Base-by-base conservation (phyloP, 768 basidiomycete species). In the Leccinum sublutescens region DNA sequence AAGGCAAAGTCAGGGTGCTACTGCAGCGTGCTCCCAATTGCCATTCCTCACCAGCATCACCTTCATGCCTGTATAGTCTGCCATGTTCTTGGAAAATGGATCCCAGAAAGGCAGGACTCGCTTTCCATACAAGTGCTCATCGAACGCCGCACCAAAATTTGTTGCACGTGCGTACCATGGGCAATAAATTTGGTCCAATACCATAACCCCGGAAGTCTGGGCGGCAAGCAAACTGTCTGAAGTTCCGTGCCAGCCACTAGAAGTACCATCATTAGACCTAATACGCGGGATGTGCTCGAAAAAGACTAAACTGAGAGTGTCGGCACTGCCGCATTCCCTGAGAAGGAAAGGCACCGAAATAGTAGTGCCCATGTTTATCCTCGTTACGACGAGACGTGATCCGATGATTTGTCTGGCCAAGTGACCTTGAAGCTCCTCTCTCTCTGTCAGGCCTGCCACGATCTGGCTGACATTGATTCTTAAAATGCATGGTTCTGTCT, bases 201-300 rank as follows among this genome's bases (percentile, higher is more conserved):
- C 85, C 85, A 60, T 65, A 77, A 21, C 80, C 76, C 71, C 85
- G 85, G 65, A 78, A 76, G n/a, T 68, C 62, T 33, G 77, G 74
- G 49, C 79, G 75, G 70, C 82, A 87, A 17, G 85, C 81, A 66
- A 87, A 87, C 66, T 86, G 87, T 61, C 84, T 76, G 72, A 86
- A 85, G 55, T 57, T 52, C 27, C 25, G 53, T 54, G 56, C 33
- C 33, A 29, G 27, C 54, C 49, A 49, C 53, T 57, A 21, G 52
- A 12, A 29, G 54, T 58, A 29, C 3, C 54, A 57, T 33, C 50
- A 60, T 52, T 59, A 17, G 33, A 58, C 21, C 55, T 45, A 52
- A 55, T 50, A 15, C 50, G 31, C 31, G 75, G 76, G 48, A 79
- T 58, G 25, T 73, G 61, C 59, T 83, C 81, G 45, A 73, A 63